Percentiles rank a stretch among this genome's conserved stretches.
Conservation (phyloP, 2,329 filamentous ascomycete species). For the Hyphodiscus sp. region DNA sequence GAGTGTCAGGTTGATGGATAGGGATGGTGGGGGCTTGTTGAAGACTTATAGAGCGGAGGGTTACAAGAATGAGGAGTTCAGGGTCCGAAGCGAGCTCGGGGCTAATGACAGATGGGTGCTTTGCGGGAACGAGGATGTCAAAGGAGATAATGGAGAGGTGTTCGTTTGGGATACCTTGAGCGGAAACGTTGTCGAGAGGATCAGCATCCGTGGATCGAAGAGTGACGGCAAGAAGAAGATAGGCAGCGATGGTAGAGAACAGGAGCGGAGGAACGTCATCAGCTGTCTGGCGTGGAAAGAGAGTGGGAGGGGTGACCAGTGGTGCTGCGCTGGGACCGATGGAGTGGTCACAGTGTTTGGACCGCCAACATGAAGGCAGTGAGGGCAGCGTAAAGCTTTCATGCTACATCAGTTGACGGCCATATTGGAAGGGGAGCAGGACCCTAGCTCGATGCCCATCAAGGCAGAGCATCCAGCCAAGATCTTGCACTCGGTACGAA, state of each 20-base stretch:
- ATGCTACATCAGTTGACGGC: too few species aligned
- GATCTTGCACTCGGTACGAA: too few species aligned
- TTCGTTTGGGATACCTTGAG: slow-evolving; percentile 83
- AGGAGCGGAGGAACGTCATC: slow-evolving; percentile 51
- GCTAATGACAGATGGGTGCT: slow-evolving; percentile 71
- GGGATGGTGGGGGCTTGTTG: slow-evolving; percentile 64
- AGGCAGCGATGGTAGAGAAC: slow-evolving; percentile 54
- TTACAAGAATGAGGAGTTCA: slow-evolving; percentile 33
- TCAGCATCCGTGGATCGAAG: slow-evolving; percentile 39
- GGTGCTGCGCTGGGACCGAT: slow-evolving; percentile 58
- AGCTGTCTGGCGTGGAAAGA: slow-evolving; percentile 59
- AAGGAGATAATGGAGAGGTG: slow-evolving; percentile 21
- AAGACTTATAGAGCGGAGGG: slow-evolving; percentile 58
- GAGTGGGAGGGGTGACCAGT: slow-evolving; percentile 56
- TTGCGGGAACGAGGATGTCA: slow-evolving; percentile 63
- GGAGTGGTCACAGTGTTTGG: slow-evolving; percentile 61
- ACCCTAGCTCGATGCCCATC: too few species aligned
- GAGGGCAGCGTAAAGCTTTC: neutral
- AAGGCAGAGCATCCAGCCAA: too few species aligned
- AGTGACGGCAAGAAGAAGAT: slow-evolving; percentile 41
- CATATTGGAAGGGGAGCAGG: too few species aligned
- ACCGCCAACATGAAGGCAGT: slow-evolving; percentile 11
- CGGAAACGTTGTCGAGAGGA: slow-evolving; percentile 58
- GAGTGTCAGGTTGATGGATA: slow-evolving; percentile 74
- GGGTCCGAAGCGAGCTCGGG: slow-evolving; percentile 48